phyloP scores from a whole-genome alignment of 2,329 filamentous ascomycete species.

The Colletotrichum simmondsii region DNA sequence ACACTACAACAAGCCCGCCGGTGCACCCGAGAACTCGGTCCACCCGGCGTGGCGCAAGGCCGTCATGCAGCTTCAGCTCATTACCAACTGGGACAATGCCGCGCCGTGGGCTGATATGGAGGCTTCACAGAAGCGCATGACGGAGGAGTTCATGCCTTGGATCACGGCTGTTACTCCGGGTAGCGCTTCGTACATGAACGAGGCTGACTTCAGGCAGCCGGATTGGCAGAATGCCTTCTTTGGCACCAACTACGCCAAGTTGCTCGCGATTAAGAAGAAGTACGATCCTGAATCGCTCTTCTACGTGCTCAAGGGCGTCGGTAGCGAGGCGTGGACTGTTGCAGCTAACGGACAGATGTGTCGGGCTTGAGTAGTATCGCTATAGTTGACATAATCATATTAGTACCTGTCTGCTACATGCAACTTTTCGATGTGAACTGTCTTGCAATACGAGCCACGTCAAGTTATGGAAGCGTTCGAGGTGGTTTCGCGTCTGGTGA shows the following conservation, averaged over 20 bases:
- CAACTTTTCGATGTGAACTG: background rate
- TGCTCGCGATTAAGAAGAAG: slow-evolving; percentile 60
- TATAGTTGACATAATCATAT: background rate
- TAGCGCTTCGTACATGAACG: slow-evolving; percentile 60
- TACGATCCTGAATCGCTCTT: slow-evolving; percentile 60
- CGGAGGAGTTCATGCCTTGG: slow-evolving; percentile 43
- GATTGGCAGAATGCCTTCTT: slow-evolving; percentile 57
- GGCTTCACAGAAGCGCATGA: slow-evolving; percentile 42
- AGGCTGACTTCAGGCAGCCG: slow-evolving; percentile 58
- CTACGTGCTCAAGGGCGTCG: slow-evolving; percentile 59
- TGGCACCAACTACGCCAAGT: slow-evolving; percentile 55
- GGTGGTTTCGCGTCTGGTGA: no score
- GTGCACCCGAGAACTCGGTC: slow-evolving; percentile 48
- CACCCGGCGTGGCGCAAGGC: slow-evolving; percentile 50
- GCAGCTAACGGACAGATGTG: slow-evolving; percentile 54
- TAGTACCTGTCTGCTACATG: background rate
- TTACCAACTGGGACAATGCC: slow-evolving; percentile 40
- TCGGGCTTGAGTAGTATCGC: slow-evolving; percentile 40
- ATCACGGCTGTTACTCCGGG: slow-evolving; percentile 51
- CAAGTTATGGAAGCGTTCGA: no score
- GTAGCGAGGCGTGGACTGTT: slow-evolving; percentile 60
- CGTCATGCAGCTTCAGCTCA: slow-evolving; percentile 45
- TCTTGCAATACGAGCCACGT: no score
- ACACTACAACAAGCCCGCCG: slow-evolving; percentile 41
- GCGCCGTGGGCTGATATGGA: slow-evolving; percentile 39